A percentile compares a stretch with the other conserved stretches of the same genome.
Conservation (phyloP, 2,329 filamentous ascomycete genomes). For the Aspergillus sp. region DNA sequence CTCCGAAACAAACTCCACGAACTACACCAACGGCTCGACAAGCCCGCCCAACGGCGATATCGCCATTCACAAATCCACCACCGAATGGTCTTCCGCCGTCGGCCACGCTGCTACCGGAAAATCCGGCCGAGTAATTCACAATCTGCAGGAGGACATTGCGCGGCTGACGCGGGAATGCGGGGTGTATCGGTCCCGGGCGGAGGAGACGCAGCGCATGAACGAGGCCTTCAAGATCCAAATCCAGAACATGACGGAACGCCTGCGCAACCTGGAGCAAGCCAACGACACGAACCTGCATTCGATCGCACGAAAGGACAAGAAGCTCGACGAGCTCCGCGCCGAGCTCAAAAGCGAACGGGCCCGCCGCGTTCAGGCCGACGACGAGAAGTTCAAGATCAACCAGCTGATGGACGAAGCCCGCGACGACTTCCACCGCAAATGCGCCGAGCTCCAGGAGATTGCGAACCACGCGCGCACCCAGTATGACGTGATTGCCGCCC, state of each 20-base stretch:
- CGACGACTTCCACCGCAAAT: conserved; percentile 40
- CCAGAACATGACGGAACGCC: conserved; percentile 45
- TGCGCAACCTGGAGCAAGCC: conserved; percentile 46
- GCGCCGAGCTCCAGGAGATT: conserved; percentile 38
- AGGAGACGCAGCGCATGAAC: conserved; percentile 48
- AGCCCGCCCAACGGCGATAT: conserved; percentile 30
- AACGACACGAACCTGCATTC: conserved; percentile 48
- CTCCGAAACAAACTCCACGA: conserved; percentile 25
- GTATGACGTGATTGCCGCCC: conserved; percentile 44
- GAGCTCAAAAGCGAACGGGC: conserved; percentile 44
- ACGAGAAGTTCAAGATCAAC: conserved; percentile 35
- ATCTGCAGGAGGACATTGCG: conserved; percentile 51
- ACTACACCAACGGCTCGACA: conserved; percentile 28
- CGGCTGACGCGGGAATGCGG: conserved; percentile 48
- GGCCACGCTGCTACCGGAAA: conserved; percentile 51
- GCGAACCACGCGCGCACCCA: conserved; percentile 40
- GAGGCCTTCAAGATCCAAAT: conserved; percentile 46
- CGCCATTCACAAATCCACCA: neutral
- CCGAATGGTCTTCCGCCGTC: conserved; percentile 49
- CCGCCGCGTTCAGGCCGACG: conserved; percentile 41
- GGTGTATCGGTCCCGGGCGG: conserved; percentile 44
- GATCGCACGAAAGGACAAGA: conserved; percentile 48
- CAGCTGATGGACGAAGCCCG: conserved; percentile 40
- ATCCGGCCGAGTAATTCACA: conserved; percentile 51
- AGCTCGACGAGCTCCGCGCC: conserved; percentile 45